Conservation (phyloP, 345 rosid genomes). For the Theobroma cacao region DNA sequence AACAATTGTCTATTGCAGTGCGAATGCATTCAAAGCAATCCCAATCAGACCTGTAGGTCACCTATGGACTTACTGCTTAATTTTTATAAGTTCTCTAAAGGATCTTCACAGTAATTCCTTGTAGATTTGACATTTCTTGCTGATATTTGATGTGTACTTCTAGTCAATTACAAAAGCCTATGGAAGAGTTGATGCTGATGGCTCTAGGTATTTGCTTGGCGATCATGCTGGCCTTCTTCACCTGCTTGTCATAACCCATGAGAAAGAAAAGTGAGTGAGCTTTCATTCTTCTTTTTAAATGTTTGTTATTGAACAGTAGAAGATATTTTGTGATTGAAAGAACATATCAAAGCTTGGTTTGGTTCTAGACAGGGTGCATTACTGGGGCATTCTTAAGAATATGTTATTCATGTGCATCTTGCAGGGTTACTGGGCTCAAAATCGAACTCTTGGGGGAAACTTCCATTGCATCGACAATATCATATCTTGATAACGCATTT, state of each 20-base stretch:
- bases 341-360: neutral
- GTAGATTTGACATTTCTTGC: constrained; percentile 15
- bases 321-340: no score
- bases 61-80: constrained; percentile 6
- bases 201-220: constrained; percentile 91
- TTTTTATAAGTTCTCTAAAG: constrained; percentile 9
- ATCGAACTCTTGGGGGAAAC: constrained; percentile 97
- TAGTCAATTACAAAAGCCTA: constrained; percentile 89
- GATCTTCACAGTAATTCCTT: neutral
- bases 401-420: constrained; percentile 18
- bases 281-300: neutral
- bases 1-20: constrained; percentile 89
- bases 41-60: constrained; percentile 76
- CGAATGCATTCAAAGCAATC: constrained; percentile 78
- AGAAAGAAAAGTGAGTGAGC: constrained; percentile 77
- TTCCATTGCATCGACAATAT: constrained; percentile 86
- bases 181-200: constrained; percentile 96
- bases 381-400: constrained; percentile 8
- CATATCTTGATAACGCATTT: constrained; percentile 87
- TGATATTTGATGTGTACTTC: constrained; percentile 17
- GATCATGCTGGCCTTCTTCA: constrained; percentile 89
- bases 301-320: neutral
- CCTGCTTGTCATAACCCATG: constrained; percentile 88
- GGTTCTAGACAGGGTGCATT: neutral
- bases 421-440: constrained; percentile 93